A percentile compares a stretch with the other conserved stretches of the same genome.
Conservation (phyloP, 257 asterid genomes). For the Solanum paucissectum region DNA sequence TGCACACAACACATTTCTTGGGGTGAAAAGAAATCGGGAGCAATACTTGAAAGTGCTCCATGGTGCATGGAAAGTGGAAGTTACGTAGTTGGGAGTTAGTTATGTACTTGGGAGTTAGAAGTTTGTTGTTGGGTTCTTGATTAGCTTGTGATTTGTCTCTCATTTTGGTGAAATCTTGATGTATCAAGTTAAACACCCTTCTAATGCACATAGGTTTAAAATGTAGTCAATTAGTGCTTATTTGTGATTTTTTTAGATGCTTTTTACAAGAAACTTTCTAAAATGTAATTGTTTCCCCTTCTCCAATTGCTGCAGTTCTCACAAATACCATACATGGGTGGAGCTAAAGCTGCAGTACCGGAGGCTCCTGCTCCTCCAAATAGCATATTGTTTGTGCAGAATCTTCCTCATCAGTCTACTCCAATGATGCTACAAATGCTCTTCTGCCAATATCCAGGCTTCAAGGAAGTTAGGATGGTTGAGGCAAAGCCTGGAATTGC, state of each 20-base stretch:
- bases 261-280: background rate
- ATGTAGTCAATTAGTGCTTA: background rate
- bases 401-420: slow-evolving; percentile 88
- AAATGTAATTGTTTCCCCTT: background rate
- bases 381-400: slow-evolving; percentile 74
- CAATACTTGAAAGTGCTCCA: background rate
- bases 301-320: slow-evolving; percentile 45
- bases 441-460: slow-evolving; percentile 76
- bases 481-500: slow-evolving; percentile 98
- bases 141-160: background rate
- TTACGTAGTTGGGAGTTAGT: background rate
- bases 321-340: slow-evolving; percentile 59
- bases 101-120: background rate
- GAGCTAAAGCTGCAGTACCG: slow-evolving; percentile 52
- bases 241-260: background rate
- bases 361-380: slow-evolving; percentile 99
- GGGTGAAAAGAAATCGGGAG: background rate
- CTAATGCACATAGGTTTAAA: background rate
- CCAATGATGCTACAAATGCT: slow-evolving; percentile 97
- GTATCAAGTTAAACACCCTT: background rate
- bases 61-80: background rate
- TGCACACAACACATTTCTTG: background rate
- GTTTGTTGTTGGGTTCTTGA: background rate
- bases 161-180: background rate
- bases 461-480: slow-evolving; percentile 91